Evolutionary conservation across 257 asterid species (phyloP).

Genomic region (Forsythia suspensa): DNA sequence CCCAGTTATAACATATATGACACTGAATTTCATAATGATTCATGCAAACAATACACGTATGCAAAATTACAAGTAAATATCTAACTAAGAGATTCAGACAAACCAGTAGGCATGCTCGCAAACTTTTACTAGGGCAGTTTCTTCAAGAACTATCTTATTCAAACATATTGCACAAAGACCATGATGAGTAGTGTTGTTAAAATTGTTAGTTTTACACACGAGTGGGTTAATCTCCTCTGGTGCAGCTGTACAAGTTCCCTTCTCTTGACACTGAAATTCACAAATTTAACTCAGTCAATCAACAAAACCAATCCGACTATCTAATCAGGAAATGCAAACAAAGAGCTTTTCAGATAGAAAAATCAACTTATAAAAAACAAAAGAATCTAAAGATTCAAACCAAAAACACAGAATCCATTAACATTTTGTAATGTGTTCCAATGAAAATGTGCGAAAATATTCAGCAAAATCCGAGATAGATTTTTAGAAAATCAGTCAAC

Average conservation of each 20-base stretch:
- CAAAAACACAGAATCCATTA: no score
- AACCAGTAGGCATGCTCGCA: conserved; percentile 99
- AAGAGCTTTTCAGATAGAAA: neutral
- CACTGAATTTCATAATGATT: neutral
- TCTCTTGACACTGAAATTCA: conserved; percentile 40
- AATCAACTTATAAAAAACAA: neutral
- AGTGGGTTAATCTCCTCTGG: conserved; percentile 36
- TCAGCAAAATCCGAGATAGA: neutral
- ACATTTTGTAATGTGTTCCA: neutral
- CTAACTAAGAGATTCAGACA: conserved; percentile 41
- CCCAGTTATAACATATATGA: neutral
- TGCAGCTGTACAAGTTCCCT: conserved; percentile 28
- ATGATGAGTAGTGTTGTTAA: conserved; percentile 38
- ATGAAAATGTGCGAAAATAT: neutral
- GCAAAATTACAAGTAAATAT: conserved; percentile 1
- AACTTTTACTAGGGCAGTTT: conserved; percentile 95
- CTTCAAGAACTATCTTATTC: conserved; percentile 68
- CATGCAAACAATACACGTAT: neutral
- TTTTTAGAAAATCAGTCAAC: neutral
- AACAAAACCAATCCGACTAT: conserved; percentile 12
- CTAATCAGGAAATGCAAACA: neutral
- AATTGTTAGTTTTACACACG: conserved; percentile 24
- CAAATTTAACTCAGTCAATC: conserved; percentile 13
- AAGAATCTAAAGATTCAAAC: neutral
- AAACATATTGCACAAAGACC: conserved; percentile 83